Evolutionary conservation across 2,329 filamentous ascomycete species (phyloP).

Genomic region (Xylariaceae sp.): DNA sequence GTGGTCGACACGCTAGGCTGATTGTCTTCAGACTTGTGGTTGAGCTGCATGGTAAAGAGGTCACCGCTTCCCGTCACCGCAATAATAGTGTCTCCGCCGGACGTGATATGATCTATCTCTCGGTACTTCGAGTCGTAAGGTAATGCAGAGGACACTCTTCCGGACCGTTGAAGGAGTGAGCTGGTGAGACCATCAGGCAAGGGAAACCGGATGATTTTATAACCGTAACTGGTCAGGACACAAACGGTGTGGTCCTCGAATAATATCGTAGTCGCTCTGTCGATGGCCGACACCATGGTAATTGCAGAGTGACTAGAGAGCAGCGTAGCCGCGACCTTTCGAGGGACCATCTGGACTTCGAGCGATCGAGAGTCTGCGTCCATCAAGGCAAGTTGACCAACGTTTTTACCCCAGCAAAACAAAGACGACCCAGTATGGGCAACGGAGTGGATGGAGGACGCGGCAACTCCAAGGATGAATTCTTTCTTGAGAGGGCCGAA

Average conservation of each 20-base stretch:
- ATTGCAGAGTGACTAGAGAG: conserved; percentile 62
- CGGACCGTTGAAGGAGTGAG: conserved; percentile 47
- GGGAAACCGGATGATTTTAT: conserved; percentile 82
- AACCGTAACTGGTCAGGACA: conserved; percentile 93
- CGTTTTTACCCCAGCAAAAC: conserved; percentile 92
- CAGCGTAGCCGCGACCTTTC: conserved; percentile 81
- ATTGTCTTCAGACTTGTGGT: conserved; percentile 55
- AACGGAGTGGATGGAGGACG: conserved; percentile 86
- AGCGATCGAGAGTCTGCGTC: conserved; percentile 91
- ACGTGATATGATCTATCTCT: conserved; percentile 67
- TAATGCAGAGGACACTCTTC: conserved; percentile 56
- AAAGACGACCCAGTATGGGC: conserved; percentile 74
- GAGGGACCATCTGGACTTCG: conserved; percentile 71
- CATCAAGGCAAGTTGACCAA: conserved; percentile 87
- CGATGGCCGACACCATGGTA: conserved; percentile 75
- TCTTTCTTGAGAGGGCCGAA: conserved; percentile 90
- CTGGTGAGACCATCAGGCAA: conserved; percentile 63
- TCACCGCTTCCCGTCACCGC: conserved; percentile 79
- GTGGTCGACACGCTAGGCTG: conserved; percentile 68
- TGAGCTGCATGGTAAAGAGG: conserved; percentile 77
- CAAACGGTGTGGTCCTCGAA: conserved; percentile 84
- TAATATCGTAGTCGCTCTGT: conserved; percentile 78
- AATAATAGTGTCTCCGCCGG: conserved; percentile 86
- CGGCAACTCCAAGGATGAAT: conserved; percentile 69
- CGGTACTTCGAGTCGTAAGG: conserved; percentile 58